Conservation (phyloP, 2,329 filamentous ascomycete genomes). For the Rosellinia necatrix region DNA sequence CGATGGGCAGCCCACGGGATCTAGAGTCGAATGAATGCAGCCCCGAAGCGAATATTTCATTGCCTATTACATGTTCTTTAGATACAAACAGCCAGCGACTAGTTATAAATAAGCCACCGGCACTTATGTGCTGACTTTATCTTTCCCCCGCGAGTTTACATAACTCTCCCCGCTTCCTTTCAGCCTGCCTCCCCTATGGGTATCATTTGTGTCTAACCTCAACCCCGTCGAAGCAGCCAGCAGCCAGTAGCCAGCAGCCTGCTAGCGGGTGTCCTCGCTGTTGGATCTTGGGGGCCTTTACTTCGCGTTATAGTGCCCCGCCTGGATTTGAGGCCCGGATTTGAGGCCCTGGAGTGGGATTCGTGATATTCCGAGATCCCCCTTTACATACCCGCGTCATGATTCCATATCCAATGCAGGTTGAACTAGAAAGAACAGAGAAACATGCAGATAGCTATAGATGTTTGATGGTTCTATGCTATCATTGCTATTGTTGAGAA, state of each 20-base stretch:
- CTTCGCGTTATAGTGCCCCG: neutral
- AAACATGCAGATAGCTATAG: slow-evolving; percentile 1
- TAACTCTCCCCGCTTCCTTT: neutral
- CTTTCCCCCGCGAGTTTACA: slow-evolving; percentile 6
- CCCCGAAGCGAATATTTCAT: slow-evolving; percentile 35
- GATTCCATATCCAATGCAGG: neutral
- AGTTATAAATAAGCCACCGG: slow-evolving; percentile 10
- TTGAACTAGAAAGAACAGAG: neutral
- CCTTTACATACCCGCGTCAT: neutral
- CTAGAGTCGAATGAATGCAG: slow-evolving; percentile 4
- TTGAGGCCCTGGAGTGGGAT: too few species aligned
- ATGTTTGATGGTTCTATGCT: slow-evolving; percentile 22
- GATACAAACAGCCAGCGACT: slow-evolving; percentile 30
- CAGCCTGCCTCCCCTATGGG: slow-evolving; percentile 13
- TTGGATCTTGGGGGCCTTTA: slow-evolving; percentile 4
- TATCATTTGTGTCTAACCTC: slow-evolving; percentile 24
- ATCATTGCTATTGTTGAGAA: slow-evolving; percentile 31
- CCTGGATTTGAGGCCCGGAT: too few species aligned
- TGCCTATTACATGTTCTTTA: slow-evolving; percentile 38
- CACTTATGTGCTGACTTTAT: slow-evolving; percentile 15
- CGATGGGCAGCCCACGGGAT: too few species aligned
- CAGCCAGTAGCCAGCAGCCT: too few species aligned
- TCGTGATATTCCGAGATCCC: neutral
- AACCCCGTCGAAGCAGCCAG: too few species aligned
- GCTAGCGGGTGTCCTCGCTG: slow-evolving; percentile 7